Evolutionary conservation across 73 alveolate genomes (phyloP).

Genomic region (Loxodes magnus): DNA sequence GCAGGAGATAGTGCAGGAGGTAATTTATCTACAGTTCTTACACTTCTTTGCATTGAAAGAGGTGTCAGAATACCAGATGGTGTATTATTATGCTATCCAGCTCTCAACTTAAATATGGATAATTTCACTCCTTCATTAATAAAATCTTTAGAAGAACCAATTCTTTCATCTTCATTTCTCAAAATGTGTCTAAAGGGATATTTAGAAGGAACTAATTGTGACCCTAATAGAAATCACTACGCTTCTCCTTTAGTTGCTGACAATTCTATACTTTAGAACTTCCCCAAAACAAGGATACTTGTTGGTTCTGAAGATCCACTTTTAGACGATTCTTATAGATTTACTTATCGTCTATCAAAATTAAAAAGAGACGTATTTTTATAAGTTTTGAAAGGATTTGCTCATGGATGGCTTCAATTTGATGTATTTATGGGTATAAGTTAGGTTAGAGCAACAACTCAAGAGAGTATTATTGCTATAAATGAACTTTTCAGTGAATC

Average conservation of each 20-base stretch:
- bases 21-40: conserved; percentile 75
- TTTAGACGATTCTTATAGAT: conserved; percentile 39
- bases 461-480: no score
- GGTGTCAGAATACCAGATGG: conserved; percentile 81
- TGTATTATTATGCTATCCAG: conserved; percentile 69
- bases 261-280: conserved; percentile 26
- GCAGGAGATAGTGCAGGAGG: conserved; percentile 99
- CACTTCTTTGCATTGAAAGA: conserved; percentile 45
- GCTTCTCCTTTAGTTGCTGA: conserved; percentile 45
- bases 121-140: conserved; percentile 54
- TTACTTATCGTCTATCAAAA: conserved; percentile 8
- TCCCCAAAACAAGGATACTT: conserved; percentile 54
- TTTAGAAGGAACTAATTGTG: conserved; percentile 30
- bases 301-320: conserved; percentile 59
- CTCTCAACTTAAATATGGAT: conserved; percentile 44
- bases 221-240: conserved; percentile 39
- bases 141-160: conserved; percentile 51
- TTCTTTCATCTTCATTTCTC: conserved; percentile 65
- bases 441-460: no score
- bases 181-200: conserved; percentile 60
- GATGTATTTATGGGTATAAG: no score
- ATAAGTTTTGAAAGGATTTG: no score
- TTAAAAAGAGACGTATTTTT: conserved; percentile 9
- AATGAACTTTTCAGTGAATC: no score
- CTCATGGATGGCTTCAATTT: no score